Percentiles rank a stretch among this genome's conserved stretches.
These are phyloP conservation scores for Penicillium goetzii DNA, from an alignment of 495 filamentous ascomycete genomes.

Conservation along the genomic window DNA sequence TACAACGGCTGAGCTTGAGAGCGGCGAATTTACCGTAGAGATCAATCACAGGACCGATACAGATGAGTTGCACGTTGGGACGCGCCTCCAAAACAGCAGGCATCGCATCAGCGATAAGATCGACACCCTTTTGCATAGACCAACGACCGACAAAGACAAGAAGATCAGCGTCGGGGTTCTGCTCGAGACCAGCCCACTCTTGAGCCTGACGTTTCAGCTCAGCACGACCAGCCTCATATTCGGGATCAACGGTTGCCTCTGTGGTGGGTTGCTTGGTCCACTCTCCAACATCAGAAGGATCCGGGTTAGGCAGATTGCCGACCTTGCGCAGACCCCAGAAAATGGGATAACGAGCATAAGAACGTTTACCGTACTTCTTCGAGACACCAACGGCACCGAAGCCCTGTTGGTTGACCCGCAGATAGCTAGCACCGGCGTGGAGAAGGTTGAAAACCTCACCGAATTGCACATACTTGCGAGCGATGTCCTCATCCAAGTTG, in stretches of 20 bases:
- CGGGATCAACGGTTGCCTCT: slow-evolving; percentile 56
- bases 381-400: slow-evolving; percentile 78
- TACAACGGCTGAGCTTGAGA: slow-evolving; percentile 71
- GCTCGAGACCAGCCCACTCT: slow-evolving; percentile 73
- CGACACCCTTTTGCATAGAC: slow-evolving; percentile 79
- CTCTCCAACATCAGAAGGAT: slow-evolving; percentile 72
- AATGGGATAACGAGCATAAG: slow-evolving; percentile 75
- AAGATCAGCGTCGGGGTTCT: slow-evolving; percentile 70
- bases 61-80: slow-evolving; percentile 69
- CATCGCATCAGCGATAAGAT: slow-evolving; percentile 79
- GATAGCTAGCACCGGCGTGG: slow-evolving; percentile 72
- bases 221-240: slow-evolving; percentile 60
- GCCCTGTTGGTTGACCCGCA: slow-evolving; percentile 73
- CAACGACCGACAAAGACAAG: slow-evolving; percentile 81
- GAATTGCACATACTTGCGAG: slow-evolving; percentile 56
- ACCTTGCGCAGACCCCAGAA: slow-evolving; percentile 77
- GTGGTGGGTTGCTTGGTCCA: slow-evolving; percentile 61
- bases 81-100: slow-evolving; percentile 69
- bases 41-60: slow-evolving; percentile 75
- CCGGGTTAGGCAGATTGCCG: slow-evolving; percentile 73
- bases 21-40: slow-evolving; percentile 79
- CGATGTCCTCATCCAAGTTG: slow-evolving; percentile 53
- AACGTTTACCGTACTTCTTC: slow-evolving; percentile 74
- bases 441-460: slow-evolving; percentile 74
- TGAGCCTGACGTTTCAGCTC: slow-evolving; percentile 72